phyloP scores from a whole-genome alignment of 345 rosid species.

The Pistacia atlantica region DNA sequence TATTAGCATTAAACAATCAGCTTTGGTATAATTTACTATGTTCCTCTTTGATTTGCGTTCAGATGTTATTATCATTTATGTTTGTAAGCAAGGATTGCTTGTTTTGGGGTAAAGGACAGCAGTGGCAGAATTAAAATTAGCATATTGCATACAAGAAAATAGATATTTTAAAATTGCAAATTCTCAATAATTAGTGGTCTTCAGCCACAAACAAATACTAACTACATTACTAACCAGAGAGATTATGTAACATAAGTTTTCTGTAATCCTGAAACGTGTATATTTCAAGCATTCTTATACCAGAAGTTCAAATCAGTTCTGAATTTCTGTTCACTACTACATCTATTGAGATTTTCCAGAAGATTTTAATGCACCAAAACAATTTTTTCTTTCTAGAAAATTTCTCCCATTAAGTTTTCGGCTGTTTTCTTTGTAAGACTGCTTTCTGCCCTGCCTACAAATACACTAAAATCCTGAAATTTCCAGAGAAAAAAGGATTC shows the following conservation, averaged over 20 bases:
- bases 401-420: not conserved
- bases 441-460: not conserved
- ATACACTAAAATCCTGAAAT: not conserved
- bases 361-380: not conserved
- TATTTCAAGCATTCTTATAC: not conserved
- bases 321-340: not conserved
- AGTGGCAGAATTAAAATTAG: not conserved
- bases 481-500: not conserved
- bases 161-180: not conserved
- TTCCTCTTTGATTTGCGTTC: not conserved
- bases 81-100: not conserved
- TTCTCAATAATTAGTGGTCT: not conserved
- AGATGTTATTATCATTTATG: not conserved
- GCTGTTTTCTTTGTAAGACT: not conserved
- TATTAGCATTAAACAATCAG: not conserved
- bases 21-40: constrained; percentile 3
- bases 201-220: not conserved
- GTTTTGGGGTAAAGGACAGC: not conserved
- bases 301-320: not conserved
- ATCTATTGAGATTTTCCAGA: constrained; percentile 8
- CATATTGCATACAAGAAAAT: not conserved
- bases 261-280: not conserved
- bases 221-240: not conserved
- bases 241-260: not conserved
- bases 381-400: not conserved